Percentiles rank a stretch among this genome's conserved stretches.
phyloP scores from a whole-genome alignment of 169 alveolate genomes.

The Cryptosporidium bovis region DNA sequence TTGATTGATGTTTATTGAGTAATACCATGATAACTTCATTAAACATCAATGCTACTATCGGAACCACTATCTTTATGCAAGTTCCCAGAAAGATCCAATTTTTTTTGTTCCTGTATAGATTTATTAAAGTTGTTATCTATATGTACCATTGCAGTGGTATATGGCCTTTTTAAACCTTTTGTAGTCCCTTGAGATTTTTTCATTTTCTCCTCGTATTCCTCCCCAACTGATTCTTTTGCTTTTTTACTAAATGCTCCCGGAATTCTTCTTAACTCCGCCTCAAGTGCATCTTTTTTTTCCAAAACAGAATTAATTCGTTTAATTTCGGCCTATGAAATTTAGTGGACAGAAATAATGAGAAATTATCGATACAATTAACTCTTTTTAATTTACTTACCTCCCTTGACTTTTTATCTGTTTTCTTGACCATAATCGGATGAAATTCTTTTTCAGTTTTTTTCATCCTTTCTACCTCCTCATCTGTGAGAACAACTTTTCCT shows the following conservation, averaged over 20 bases:
- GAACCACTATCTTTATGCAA: too few relatives aligned
- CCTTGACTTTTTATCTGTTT: conserved; percentile 21
- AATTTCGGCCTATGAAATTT: conserved; percentile 20
- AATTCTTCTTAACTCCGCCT: conserved; percentile 37
- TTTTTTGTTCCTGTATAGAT: background rate
- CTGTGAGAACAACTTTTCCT: conserved; percentile 36
- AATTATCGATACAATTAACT: too few relatives aligned
- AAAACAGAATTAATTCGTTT: conserved; percentile 8
- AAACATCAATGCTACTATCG: too few relatives aligned
- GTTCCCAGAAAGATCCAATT: too few relatives aligned
- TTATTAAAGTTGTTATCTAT: conserved; percentile 12
- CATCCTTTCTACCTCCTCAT: conserved; percentile 44
- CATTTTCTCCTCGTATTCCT: background rate
- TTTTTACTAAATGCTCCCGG: conserved; percentile 26
- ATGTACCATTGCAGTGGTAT: conserved; percentile 57
- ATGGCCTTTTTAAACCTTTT: conserved; percentile 35
- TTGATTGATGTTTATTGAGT: too few relatives aligned
- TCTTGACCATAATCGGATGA: conserved; percentile 19
- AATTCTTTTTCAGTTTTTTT: conserved; percentile 30
- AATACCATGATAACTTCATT: too few relatives aligned
- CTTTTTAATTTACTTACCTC: conserved; percentile 25
- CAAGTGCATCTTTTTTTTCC: conserved; percentile 31
- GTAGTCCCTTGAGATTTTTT: background rate
- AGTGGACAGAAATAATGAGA: background rate
- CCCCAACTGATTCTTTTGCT: background rate